Conservation (phyloP, 2,329 filamentous ascomycete genomes). For the Xylariaceae sp. region DNA sequence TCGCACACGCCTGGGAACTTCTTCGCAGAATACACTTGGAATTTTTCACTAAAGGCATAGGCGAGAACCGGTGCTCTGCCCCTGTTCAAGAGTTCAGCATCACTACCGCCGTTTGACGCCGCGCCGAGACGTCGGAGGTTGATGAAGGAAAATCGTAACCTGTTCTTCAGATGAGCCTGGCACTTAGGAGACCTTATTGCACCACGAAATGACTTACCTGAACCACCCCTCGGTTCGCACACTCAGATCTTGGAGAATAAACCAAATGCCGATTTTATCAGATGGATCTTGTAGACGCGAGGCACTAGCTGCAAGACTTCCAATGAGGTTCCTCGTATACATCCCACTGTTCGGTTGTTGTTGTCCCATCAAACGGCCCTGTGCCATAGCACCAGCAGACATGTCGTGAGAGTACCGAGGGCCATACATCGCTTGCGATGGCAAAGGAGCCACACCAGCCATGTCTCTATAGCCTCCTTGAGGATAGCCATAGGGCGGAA, state of each 20-base stretch:
- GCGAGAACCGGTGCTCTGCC: constrained; percentile 83
- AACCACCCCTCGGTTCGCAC: constrained; percentile 93
- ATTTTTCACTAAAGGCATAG: constrained; percentile 83
- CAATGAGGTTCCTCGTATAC: constrained; percentile 95
- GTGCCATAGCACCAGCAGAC: constrained; percentile 45
- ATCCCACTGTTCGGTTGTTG: constrained; percentile 71
- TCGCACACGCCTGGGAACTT: constrained; percentile 98
- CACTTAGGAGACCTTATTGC: neutral
- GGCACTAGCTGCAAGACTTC: constrained; percentile 87
- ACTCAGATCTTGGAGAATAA: constrained; percentile 92
- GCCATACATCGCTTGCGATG: constrained; percentile 42
- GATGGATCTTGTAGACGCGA: constrained; percentile 81
- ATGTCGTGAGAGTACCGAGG: constrained; percentile 46
- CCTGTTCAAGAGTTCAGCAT: constrained; percentile 66
- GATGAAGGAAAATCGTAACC: constrained; percentile 76
- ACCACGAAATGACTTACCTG: constrained; percentile 62
- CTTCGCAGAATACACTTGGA: constrained; percentile 95
- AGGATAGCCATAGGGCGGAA: constrained; percentile 40
- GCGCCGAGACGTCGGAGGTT: constrained; percentile 70
- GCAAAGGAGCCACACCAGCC: constrained; percentile 36
- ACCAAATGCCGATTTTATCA: constrained; percentile 91
- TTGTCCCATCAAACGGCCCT: constrained; percentile 45
- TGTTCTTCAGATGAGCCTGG: constrained; percentile 39
- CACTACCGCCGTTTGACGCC: constrained; percentile 45
- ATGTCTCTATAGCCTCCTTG: constrained; percentile 40